Base-by-base conservation (phyloP, 352 stramenopile genomes). In the Albugo candida region DNA sequence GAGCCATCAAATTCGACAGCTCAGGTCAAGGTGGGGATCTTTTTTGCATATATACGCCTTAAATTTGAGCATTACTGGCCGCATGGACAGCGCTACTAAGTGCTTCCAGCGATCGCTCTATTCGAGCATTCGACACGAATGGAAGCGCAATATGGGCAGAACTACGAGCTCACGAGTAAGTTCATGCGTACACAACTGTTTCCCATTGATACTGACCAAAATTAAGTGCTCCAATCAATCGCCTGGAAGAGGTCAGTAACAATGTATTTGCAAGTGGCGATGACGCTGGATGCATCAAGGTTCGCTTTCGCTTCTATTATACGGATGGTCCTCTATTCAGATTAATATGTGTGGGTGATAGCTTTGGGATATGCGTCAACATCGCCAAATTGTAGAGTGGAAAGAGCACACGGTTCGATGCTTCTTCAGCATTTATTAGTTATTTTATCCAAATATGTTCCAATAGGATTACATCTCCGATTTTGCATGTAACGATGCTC, bases 401-500 rank as follows among this genome's bases (percentile, higher is more conserved):
- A 93, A 96, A 47, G 78, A 95, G 59, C 86, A 97, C 60, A 78
- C 81, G 39, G 69, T 82, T 50, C 27, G 56, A 49, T 13, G n/a
- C 12, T 4, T 34, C 21, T 21, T 47, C 5, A 12, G n/a, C 41
- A 21, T 43, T 12, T 2, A 19, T 10, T 24, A 12, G 37, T 13
- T 18, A 36, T 14, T 41, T 52, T 48, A 41, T 17, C 41, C 14
- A 27, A 36, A 1, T 18, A 41, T 11, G 10, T 38, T 36, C 10
- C 36, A 49, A 27, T 41, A 81, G 67, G 91, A 98, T 59, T 97
- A 92, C 55, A 95, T 97, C 52, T 95, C 86, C 27, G 86, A 71
- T 17, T 93, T 97, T 56, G 67, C 84, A 44, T 77, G 67, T 12
- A 85, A 91, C 58, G 59, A 67, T 14, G 71, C 83, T 17, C 70